A percentile compares a stretch with the other conserved stretches of the same genome.
Evolutionary conservation across 345 rosid genomes (phyloP).

Genomic region (Eucalyptus pauciflora): DNA sequence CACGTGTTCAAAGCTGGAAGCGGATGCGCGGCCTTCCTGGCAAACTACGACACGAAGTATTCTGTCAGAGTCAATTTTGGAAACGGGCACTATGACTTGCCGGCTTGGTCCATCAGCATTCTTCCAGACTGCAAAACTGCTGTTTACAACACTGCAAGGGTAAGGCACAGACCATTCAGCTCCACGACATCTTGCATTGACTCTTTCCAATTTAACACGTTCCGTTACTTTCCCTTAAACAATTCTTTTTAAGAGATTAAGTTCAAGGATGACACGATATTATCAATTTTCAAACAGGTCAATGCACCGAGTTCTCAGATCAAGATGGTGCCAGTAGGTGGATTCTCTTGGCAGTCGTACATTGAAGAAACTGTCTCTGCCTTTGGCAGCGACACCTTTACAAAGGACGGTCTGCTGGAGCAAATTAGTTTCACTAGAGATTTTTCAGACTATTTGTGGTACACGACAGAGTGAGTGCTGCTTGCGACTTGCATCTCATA

Average conservation of each 20-base stretch:
- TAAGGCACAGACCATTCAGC: neutral
- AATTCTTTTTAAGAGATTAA: neutral
- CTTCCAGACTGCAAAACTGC: constrained; percentile 28
- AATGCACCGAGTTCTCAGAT: constrained; percentile 10
- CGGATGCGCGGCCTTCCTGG: constrained; percentile 26
- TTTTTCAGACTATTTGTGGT: constrained; percentile 36
- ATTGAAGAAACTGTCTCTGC: constrained; percentile 22
- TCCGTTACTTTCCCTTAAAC: neutral
- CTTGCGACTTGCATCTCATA: neutral
- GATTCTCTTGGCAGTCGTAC: constrained; percentile 28
- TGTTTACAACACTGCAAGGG: constrained; percentile 28
- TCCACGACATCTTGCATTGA: neutral
- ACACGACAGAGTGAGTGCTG: constrained; percentile 28
- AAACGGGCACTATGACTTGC: constrained; percentile 20
- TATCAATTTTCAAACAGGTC: constrained; percentile 2
- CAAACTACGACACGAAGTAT: constrained; percentile 25
- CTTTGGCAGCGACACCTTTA: constrained; percentile 8
- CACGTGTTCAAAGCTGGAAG: constrained; percentile 18
- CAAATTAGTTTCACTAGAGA: constrained; percentile 26
- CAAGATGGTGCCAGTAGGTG: constrained; percentile 16
- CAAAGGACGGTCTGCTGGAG: constrained; percentile 19
- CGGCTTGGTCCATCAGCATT: constrained; percentile 42
- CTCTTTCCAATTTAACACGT: neutral
- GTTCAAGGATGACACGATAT: neutral
- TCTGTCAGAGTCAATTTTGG: constrained; percentile 19